These are phyloP conservation scores for Priceomyces medius DNA, from an alignment of 805 yeast genomes.

Conservation along the genomic window DNA sequence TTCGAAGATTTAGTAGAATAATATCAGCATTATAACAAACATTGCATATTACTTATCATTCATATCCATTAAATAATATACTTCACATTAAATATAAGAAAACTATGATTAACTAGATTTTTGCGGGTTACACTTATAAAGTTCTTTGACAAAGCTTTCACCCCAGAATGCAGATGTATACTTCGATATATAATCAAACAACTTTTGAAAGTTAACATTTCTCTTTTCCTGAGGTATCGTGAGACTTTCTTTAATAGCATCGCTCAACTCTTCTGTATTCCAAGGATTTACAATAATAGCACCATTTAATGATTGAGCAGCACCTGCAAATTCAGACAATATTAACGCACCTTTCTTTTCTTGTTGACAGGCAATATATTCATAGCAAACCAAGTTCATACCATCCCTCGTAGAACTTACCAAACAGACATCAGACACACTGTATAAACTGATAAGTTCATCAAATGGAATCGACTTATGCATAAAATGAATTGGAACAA, in stretches of 20 bases:
- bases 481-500: conserved; percentile 95
- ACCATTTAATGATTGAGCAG: conserved; percentile 97
- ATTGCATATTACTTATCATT: background rate
- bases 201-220: conserved; percentile 71
- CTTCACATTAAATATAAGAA: background rate
- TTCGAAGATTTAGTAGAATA: conserved; percentile 20
- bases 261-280: conserved; percentile 93
- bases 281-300: conserved; percentile 94
- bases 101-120: background rate
- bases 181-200: conserved; percentile 85
- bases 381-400: conserved; percentile 95
- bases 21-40: conserved; percentile 55
- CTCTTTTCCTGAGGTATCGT: conserved; percentile 83
- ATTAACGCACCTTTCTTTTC: conserved; percentile 83
- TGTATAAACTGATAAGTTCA: conserved; percentile 85
- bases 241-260: conserved; percentile 80
- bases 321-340: conserved; percentile 95
- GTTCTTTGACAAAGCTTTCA: conserved; percentile 87
- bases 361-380: conserved; percentile 93
- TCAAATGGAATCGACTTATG: conserved; percentile 89
- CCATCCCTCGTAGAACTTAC: conserved; percentile 97
- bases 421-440: conserved; percentile 83
- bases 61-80: background rate
- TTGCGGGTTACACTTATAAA: conserved; percentile 40
- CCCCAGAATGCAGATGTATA: conserved; percentile 98